phyloP scores from a whole-genome alignment of 139 green algal genomes.

The Haematococcus sp. region DNA sequence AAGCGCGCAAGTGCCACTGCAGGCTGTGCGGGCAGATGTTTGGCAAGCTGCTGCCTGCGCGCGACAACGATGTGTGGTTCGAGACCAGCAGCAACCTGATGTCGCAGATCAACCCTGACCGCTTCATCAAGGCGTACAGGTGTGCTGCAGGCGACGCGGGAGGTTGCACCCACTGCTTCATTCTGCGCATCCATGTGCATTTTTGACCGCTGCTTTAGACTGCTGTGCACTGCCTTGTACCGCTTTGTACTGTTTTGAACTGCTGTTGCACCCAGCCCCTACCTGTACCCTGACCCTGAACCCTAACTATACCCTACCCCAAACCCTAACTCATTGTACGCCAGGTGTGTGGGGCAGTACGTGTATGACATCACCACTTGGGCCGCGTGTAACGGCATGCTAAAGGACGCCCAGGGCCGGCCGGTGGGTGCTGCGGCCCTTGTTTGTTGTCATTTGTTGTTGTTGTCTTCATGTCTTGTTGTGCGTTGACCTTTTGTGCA shows the following conservation, averaged over 20 bases:
- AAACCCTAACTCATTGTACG: background rate
- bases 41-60: background rate
- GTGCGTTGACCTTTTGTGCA: too few species aligned
- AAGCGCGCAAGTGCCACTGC: constrained; percentile 6
- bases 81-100: constrained; percentile 1
- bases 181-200: too few species aligned
- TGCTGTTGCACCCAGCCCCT: too few species aligned
- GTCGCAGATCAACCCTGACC: background rate
- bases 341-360: constrained; percentile 13
- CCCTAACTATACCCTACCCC: too few species aligned
- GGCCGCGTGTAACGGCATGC: constrained; percentile 4
- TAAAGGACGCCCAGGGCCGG: background rate
- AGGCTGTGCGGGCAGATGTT: background rate
- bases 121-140: constrained; percentile 16
- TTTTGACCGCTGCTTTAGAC: too few species aligned
- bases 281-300: too few species aligned
- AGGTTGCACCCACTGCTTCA: too few species aligned
- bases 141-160: background rate
- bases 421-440: constrained; percentile 14
- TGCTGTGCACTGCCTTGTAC: too few species aligned
- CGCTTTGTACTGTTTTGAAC: too few species aligned
- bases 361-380: constrained; percentile 12
- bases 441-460: too few species aligned
- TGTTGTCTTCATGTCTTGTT: too few species aligned
- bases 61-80: constrained; percentile 13